Conservation (phyloP, 371 early-diverging fungal species). For the Spraguea lophii region DNA sequence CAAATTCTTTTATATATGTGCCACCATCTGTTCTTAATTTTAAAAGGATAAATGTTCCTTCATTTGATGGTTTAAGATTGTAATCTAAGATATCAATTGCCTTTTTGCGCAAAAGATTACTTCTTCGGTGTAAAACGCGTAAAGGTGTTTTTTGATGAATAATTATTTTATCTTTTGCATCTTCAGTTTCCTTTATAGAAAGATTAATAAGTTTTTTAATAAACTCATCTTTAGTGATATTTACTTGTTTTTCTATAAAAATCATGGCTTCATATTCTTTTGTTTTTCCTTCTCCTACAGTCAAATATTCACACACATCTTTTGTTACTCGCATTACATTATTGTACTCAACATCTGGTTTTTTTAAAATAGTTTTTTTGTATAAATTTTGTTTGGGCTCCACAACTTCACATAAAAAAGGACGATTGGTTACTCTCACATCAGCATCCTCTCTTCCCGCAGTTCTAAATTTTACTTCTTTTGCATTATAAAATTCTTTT, state of each 20-base stretch:
- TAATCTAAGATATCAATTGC: background rate
- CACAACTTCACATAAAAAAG: conserved; percentile 65
- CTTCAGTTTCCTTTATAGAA: background rate
- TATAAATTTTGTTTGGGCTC: conserved; percentile 50
- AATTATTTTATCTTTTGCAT: background rate
- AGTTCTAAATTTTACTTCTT: conserved; percentile 52
- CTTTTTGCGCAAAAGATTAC: conserved; percentile 31
- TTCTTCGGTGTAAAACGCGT: conserved; percentile 53
- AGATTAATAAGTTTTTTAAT: background rate
- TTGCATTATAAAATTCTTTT: conserved; percentile 46
- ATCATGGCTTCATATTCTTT: conserved; percentile 29
- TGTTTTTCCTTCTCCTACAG: conserved; percentile 13
- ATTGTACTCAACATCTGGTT: conserved; percentile 6
- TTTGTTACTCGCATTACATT: conserved; percentile 6
- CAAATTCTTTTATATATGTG: conserved; percentile 91
- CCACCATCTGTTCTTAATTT: conserved; percentile 66
- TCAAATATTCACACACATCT: conserved; percentile 12
- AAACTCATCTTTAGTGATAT: conserved; percentile 5
- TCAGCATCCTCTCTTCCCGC: conserved; percentile 87
- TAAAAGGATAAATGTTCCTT: conserved; percentile 49
- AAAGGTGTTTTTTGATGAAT: conserved; percentile 71
- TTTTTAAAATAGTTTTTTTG: background rate
- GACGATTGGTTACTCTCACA: conserved; percentile 78
- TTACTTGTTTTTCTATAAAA: conserved; percentile 3
- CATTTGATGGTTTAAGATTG: background rate